These are phyloP conservation scores for Solanum pinnatisectum DNA, from an alignment of 257 asterid species.

Conservation along the genomic window DNA sequence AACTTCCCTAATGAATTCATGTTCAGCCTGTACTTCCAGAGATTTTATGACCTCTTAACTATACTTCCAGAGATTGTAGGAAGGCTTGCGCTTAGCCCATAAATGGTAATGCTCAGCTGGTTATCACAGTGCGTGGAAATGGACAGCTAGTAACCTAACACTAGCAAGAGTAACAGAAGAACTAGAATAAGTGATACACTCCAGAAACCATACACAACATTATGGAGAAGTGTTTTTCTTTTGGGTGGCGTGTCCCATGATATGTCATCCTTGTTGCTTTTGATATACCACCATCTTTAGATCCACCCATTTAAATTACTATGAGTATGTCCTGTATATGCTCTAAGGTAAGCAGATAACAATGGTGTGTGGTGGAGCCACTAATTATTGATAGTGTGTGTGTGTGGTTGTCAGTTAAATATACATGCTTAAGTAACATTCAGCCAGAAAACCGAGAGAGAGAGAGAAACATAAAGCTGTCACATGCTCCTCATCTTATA, in stretches of 20 bases:
- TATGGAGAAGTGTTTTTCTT: neutral
- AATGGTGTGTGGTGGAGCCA: neutral
- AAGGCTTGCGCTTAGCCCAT: neutral
- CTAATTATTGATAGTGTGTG: neutral
- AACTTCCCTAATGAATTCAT: neutral
- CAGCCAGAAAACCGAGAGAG: neutral
- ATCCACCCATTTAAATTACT: neutral
- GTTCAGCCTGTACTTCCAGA: neutral
- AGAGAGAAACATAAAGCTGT: neutral
- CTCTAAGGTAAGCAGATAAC: neutral
- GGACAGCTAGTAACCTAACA: neutral
- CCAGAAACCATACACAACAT: neutral
- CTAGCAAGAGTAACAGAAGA: neutral
- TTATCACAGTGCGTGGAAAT: neutral
- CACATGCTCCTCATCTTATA: neutral
- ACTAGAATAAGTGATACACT: neutral
- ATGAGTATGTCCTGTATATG: neutral
- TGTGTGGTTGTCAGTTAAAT: neutral
- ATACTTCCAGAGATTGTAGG: neutral
- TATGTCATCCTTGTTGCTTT: neutral
- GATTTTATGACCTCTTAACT: neutral
- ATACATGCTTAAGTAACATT: neutral
- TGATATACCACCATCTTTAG: neutral
- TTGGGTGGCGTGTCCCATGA: neutral
- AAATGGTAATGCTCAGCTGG: neutral